Base-by-base conservation (phyloP, 352 stramenopile genomes). In the Plasmopara muralis region DNA sequence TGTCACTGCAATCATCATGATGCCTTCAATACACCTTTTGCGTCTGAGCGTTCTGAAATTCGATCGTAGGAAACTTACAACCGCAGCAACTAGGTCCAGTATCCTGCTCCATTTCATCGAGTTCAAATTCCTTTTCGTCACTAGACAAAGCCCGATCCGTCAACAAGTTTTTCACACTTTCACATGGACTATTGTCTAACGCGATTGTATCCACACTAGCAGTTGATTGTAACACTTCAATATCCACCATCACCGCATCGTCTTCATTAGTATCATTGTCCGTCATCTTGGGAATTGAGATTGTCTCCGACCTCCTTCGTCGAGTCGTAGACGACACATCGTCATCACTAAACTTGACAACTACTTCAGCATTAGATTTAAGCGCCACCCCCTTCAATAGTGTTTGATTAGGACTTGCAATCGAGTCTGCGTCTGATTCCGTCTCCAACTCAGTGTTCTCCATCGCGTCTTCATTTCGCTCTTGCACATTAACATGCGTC, bases 41-140 rank as follows among this genome's bases (percentile, higher is more conserved):
- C 1, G 81, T 89, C 63, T 79, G 66, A 0, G 77, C 70, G 49
- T 77, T 88, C 52, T 77, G 74, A 47, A 89, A 83, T 38, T 91
- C 69, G 9, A 89, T 72, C 0, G 49, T 66, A 5, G 68, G 71
- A 37, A 76, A 56, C 52, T 70, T 74, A 13, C 59, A 64, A 40
- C 72, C 74, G 63, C 57, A 85, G 49, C 65, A 74, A 41, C 51
- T 64, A 34, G 53, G 63, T 9, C 56, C 63, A 13, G 38, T 34
- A 33, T 41, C 64, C 25, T 45, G 47, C 49, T 67, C 62, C 6
- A 47, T 43, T 43, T 63, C 51, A 41, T 60, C 58, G 0, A 50
- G 43, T 30, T 67, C 60, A 6, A 25, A 14, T 0, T 64, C 53
- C 4, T 30, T 41, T 46, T 77, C 61, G 10, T 62, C 53, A 14